Evolutionary conservation across 1,139 yeast genomes (phyloP).

Genomic region (Candida glucosophila): DNA sequence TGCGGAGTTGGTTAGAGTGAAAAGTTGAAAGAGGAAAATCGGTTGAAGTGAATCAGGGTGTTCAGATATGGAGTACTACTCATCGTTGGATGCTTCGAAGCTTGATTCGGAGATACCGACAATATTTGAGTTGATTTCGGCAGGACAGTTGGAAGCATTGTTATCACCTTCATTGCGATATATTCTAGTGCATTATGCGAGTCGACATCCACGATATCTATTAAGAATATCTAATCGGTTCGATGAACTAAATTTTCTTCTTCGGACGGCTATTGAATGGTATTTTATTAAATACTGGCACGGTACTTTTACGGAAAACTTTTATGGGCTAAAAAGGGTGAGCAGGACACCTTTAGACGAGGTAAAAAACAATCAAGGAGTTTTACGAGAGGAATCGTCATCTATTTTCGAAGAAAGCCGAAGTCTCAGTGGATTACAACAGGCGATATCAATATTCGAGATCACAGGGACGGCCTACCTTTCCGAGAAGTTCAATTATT

Average conservation of each 20-base stretch:
- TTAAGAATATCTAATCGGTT: constrained; percentile 57
- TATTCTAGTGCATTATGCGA: constrained; percentile 74
- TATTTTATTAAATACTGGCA: constrained; percentile 68
- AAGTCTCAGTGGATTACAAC: constrained; percentile 47
- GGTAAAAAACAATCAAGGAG: constrained; percentile 20
- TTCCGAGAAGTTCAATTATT: constrained; percentile 56
- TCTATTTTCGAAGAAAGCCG: constrained; percentile 47
- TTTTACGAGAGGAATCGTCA: constrained; percentile 36
- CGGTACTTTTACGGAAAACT: constrained; percentile 84
- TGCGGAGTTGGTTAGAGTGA: no score
- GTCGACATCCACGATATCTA: constrained; percentile 64
- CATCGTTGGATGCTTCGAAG: constrained; percentile 69
- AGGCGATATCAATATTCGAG: constrained; percentile 50
- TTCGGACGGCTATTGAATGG: constrained; percentile 68
- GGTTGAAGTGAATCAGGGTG: no score
- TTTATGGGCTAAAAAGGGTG: constrained; percentile 78
- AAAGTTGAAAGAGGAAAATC: no score
- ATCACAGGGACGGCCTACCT: constrained; percentile 63
- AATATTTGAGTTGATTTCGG: constrained; percentile 72
- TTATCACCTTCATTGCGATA: constrained; percentile 79
- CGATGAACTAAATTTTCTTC: constrained; percentile 62
- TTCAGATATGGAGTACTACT: constrained; percentile 76
- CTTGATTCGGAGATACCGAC: constrained; percentile 74
- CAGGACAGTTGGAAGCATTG: constrained; percentile 68
- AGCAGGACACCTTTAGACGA: constrained; percentile 30